Conservation (phyloP, 257 asterid genomes). For the Lavandula angustifolia region DNA sequence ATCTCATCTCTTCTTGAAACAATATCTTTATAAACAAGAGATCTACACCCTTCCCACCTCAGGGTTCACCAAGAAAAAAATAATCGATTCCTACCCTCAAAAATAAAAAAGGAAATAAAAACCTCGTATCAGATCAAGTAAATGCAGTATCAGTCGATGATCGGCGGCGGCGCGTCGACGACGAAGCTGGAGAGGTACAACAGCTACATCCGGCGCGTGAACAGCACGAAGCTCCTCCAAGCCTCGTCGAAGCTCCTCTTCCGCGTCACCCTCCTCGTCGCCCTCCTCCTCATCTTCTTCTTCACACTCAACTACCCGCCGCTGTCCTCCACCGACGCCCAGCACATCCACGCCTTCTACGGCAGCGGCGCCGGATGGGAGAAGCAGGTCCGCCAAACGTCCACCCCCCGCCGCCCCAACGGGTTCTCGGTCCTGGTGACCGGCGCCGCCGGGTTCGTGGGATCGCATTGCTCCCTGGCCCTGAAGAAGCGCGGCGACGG, state of each 20-base stretch:
- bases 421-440: conserved; percentile 87
- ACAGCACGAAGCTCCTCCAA: conserved; percentile 71
- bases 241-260: conserved; percentile 89
- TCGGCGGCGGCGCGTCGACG: conserved; percentile 38
- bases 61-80: conserved; percentile 40
- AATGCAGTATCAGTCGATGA: conserved; percentile 50
- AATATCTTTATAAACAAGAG: conserved; percentile 50
- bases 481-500: conserved; percentile 88
- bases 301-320: conserved; percentile 78
- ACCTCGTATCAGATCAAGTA: too few species aligned
- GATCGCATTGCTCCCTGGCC: conserved; percentile 80
- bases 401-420: conserved; percentile 79
- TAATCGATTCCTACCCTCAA: conserved; percentile 1
- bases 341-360: conserved; percentile 49
- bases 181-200: conserved; percentile 77
- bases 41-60: conserved; percentile 38
- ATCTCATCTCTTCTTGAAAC: background rate
- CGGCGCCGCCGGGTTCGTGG: conserved; percentile 94
- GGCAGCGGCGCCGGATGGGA: conserved; percentile 77
- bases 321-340: conserved; percentile 42
- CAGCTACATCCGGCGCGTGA: conserved; percentile 71
- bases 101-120: background rate
- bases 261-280: conserved; percentile 80
- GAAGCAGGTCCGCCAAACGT: conserved; percentile 76
- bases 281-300: conserved; percentile 71